Conservation (phyloP, 352 stramenopile species). For the Thraustotheca clavata region DNA sequence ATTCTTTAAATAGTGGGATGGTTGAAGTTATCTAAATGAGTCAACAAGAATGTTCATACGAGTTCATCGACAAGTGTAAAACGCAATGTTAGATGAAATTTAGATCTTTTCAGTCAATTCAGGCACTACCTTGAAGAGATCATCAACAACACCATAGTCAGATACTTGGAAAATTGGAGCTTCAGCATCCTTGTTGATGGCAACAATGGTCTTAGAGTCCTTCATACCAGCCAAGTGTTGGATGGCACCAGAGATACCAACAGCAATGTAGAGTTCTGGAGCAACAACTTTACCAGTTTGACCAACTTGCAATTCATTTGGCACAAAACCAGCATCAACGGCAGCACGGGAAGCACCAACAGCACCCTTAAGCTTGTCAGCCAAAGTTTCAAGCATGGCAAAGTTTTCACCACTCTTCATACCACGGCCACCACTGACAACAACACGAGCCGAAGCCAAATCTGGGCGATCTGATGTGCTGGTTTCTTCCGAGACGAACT, state of each 20-base stretch:
- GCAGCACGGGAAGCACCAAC: constrained; percentile 96
- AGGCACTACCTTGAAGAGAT: constrained; percentile 96
- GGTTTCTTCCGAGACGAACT: constrained; percentile 91
- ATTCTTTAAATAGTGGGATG: too few relatives aligned
- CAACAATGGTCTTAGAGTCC: constrained; percentile 99
- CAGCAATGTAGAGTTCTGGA: constrained; percentile 95
- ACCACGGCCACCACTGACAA: constrained; percentile 94
- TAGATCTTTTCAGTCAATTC: constrained; percentile 98
- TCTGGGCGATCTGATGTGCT: constrained; percentile 95
- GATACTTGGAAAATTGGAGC: constrained; percentile 98
- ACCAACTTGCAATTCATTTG: constrained; percentile 98
- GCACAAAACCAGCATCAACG: constrained; percentile 97
- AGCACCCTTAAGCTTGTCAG: constrained; percentile 96
- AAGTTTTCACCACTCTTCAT: constrained; percentile 99
- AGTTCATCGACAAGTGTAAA: too few relatives aligned
- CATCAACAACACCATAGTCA: constrained; percentile 97
- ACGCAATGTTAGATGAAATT: too few relatives aligned
- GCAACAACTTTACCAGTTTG: constrained; percentile 99
- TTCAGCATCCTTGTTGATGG: constrained; percentile 99
- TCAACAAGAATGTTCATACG: too few relatives aligned
- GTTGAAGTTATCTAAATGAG: too few relatives aligned
- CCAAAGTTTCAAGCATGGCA: constrained; percentile 94
- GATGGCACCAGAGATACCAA: constrained; percentile 97
- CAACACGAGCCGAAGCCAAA: constrained; percentile 88
- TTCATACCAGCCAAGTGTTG: constrained; percentile 99